phyloP scores from a whole-genome alignment of 2,329 filamentous ascomycete species.

The Xylogone sp. region DNA sequence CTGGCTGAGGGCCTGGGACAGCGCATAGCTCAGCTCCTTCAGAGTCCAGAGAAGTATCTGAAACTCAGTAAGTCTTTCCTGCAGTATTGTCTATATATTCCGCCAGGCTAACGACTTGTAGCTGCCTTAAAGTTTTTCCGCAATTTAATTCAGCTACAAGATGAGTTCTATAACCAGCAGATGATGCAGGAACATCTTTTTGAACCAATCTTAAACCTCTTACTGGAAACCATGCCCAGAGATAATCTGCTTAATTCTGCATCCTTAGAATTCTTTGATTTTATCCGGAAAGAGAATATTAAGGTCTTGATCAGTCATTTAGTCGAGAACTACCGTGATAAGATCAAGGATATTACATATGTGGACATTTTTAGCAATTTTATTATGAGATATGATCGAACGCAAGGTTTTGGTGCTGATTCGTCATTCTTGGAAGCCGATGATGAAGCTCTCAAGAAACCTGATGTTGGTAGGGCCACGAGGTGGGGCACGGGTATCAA shows the following conservation, averaged over 20 bases:
- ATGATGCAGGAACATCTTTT: slow-evolving; percentile 79
- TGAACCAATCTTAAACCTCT: slow-evolving; percentile 78
- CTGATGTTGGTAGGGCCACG: slow-evolving; percentile 50
- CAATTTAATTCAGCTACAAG: slow-evolving; percentile 76
- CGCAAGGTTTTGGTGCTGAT: slow-evolving; percentile 64
- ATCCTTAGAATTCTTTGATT: slow-evolving; percentile 90
- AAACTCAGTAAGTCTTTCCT: slow-evolving; percentile 71
- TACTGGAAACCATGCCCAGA: slow-evolving; percentile 80
- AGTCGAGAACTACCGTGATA: slow-evolving; percentile 78
- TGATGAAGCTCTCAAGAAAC: slow-evolving; percentile 44
- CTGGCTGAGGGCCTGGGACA: slow-evolving; percentile 73
- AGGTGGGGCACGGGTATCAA: slow-evolving; percentile 66
- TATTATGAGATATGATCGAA: slow-evolving; percentile 74
- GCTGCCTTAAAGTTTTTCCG: slow-evolving; percentile 93
- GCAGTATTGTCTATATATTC: background rate
- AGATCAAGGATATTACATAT: slow-evolving; percentile 71
- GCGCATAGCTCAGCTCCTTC: slow-evolving; percentile 77
- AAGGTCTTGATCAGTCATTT: slow-evolving; percentile 81
- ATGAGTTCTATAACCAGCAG: slow-evolving; percentile 87
- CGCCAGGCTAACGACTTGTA: slow-evolving; percentile 31
- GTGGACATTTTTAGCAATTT: slow-evolving; percentile 80
- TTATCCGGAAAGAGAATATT: slow-evolving; percentile 76
- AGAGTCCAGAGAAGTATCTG: slow-evolving; percentile 84
- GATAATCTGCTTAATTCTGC: slow-evolving; percentile 94
- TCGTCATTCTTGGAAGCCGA: slow-evolving; percentile 69